Percentiles rank a stretch among this genome's conserved stretches.
Evolutionary conservation across 148 eudicot genomes (phyloP).

Genomic region (Silene uniflora): DNA sequence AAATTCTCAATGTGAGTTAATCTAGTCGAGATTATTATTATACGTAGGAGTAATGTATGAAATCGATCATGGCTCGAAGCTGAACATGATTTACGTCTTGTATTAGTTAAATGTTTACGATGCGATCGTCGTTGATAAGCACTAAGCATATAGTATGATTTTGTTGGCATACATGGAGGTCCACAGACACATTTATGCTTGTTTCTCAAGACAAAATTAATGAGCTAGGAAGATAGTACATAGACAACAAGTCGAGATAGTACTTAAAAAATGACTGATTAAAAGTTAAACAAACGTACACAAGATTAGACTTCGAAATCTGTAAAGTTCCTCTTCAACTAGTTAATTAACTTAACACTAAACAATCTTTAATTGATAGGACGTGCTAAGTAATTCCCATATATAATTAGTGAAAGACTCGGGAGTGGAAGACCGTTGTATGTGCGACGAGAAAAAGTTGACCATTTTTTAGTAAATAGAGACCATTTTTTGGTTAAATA

Average conservation of each 20-base stretch:
- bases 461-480: no score
- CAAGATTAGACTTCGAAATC: constrained; percentile 18
- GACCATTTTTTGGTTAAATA: no score
- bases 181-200: constrained; percentile 30
- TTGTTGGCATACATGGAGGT: constrained; percentile 5
- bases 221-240: constrained; percentile 7
- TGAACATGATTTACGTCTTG: constrained; percentile 15
- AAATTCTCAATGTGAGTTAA: no score
- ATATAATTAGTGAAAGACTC: background rate
- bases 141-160: constrained; percentile 18
- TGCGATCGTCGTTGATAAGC: constrained; percentile 31
- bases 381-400: constrained; percentile 10
- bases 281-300: background rate
- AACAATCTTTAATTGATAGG: background rate
- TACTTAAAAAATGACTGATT: background rate
- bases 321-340: no score
- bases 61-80: background rate
- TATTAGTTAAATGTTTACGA: constrained; percentile 16
- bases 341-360: no score
- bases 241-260: constrained; percentile 7
- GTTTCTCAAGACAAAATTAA: constrained; percentile 25
- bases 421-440: no score
- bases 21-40: background rate
- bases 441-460: no score
- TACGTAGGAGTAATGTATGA: background rate